These are phyloP conservation scores for Conticribra weissflogii DNA, from an alignment of 108 stramenopile genomes.

Conservation along the genomic window DNA sequence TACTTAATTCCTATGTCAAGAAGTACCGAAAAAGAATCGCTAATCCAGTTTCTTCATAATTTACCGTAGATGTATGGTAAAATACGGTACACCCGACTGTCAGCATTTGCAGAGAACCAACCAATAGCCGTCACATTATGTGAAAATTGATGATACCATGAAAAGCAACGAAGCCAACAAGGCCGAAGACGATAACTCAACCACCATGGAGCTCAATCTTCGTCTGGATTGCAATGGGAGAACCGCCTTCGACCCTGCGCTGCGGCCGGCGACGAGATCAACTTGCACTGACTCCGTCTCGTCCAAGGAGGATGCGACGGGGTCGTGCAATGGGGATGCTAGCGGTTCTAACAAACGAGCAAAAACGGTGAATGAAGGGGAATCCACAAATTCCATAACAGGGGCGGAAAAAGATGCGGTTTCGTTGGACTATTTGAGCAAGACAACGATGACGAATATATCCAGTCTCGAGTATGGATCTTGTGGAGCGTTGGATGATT, in stretches of 20 bases:
- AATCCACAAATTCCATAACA: neutral
- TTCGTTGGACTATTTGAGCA: conserved; percentile 47
- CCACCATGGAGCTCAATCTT: conserved; percentile 65
- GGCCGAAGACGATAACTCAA: conserved; percentile 3
- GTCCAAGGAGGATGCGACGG: conserved; percentile 1
- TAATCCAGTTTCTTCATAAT: too few species aligned
- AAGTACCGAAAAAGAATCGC: too few species aligned
- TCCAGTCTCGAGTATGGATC: neutral
- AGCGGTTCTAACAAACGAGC: neutral
- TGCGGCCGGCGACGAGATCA: neutral
- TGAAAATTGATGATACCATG: too few species aligned
- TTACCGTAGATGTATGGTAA: too few species aligned
- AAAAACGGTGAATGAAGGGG: neutral
- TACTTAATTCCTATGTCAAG: too few species aligned
- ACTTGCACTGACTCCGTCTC: neutral
- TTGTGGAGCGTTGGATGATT: conserved; percentile 52
- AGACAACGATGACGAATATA: conserved; percentile 54
- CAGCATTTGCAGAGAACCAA: too few species aligned
- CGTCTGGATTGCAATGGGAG: conserved; percentile 68
- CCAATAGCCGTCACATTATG: too few species aligned
- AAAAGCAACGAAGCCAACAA: conserved; percentile 4
- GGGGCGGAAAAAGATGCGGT: neutral
- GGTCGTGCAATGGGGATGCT: neutral
- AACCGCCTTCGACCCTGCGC: conserved; percentile 44
- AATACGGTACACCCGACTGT: too few species aligned